Base-by-base conservation (phyloP, 2,329 filamentous ascomycete genomes). In the Westerdykella ornata region DNA sequence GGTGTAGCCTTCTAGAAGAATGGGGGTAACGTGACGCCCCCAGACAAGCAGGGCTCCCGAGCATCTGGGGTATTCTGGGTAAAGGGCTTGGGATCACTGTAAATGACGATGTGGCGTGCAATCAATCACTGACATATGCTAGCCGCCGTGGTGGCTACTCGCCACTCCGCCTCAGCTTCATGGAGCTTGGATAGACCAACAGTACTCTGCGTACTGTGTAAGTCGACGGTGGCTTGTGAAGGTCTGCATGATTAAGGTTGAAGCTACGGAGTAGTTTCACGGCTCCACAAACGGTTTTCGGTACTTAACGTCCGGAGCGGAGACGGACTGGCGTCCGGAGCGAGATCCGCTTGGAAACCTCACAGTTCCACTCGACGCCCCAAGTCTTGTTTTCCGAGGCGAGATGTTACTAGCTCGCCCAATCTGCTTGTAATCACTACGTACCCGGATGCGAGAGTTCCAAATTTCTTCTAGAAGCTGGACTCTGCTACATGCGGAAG, bases 1-100 rank as follows among this genome's bases (percentile, higher is more conserved):
- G 42, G 46, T 46, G 49, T 46, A 47, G 54, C 47, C 53, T 55
- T 49, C 45, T 59, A 56, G 45, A 42, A 56, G 51, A 44, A 49
- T 46, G 47, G 44, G 44, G 28, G 40, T 46, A 51, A 45, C 42
- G 42, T 47, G 45, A 49, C 49, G 43, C 14, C 39, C 40, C 40
- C 38, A 41, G 35, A 43, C 32, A 31, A 43, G 35, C 47, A 43
- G 47, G 42, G 37, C 19, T 46, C 20, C 32, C 42, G 26, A 41
- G 37, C 46, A 43, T 34, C 44, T 44, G n/a, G 35, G 30, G 42
- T 34, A 56, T 52, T 57, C 44, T 58, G 50, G 39, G 14, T 46
- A 42, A 45, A 49, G 16, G 35, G 30, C 31, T 30, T 44, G 34
- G 48, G 46, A 52, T 48, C 52, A n/a, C n/a, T n/a, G n/a, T n/a